A percentile compares a stretch with the other conserved stretches of the same genome.
phyloP scores from a whole-genome alignment of 768 basidiomycete species.

The Suillus tomentosus region DNA sequence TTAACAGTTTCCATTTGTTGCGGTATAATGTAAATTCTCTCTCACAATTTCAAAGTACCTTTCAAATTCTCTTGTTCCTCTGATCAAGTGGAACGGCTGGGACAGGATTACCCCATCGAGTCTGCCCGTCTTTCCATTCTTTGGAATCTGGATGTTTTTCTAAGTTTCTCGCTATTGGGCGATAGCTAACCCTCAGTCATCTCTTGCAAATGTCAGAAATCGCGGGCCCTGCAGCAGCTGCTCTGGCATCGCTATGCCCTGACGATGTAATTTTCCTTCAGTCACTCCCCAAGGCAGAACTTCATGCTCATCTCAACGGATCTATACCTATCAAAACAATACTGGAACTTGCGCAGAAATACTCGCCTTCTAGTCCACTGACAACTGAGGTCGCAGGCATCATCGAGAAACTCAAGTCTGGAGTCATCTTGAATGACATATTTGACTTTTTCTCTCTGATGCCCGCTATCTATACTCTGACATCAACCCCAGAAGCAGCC shows the following conservation, averaged over 20 bases:
- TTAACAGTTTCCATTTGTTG: too few relatives aligned
- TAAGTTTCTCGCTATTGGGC: too few relatives aligned
- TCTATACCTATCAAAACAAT: constrained; percentile 72
- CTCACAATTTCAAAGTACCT: too few relatives aligned
- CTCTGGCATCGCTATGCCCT: constrained; percentile 53
- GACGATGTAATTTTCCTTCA: constrained; percentile 62
- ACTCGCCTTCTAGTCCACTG: neutral
- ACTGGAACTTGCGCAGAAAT: constrained; percentile 46
- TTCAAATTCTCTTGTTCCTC: too few relatives aligned
- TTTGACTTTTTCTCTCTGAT: constrained; percentile 76
- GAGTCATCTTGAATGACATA: constrained; percentile 51
- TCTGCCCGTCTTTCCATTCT: too few relatives aligned
- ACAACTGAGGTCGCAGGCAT: constrained; percentile 35
- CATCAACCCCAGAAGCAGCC: constrained; percentile 58
- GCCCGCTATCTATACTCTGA: constrained; percentile 77
- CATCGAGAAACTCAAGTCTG: constrained; percentile 41
- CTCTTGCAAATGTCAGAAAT: constrained; percentile 14
- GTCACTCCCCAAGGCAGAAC: constrained; percentile 74
- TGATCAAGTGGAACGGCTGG: too few relatives aligned
- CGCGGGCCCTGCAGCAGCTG: constrained; percentile 43
- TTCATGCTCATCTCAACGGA: constrained; percentile 86
- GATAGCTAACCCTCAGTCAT: neutral
- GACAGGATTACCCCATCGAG: too few relatives aligned
- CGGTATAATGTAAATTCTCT: too few relatives aligned
- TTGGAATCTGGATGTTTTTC: too few relatives aligned